phyloP scores from a whole-genome alignment of 768 basidiomycete species.

The Fistulinella prunicolor region DNA sequence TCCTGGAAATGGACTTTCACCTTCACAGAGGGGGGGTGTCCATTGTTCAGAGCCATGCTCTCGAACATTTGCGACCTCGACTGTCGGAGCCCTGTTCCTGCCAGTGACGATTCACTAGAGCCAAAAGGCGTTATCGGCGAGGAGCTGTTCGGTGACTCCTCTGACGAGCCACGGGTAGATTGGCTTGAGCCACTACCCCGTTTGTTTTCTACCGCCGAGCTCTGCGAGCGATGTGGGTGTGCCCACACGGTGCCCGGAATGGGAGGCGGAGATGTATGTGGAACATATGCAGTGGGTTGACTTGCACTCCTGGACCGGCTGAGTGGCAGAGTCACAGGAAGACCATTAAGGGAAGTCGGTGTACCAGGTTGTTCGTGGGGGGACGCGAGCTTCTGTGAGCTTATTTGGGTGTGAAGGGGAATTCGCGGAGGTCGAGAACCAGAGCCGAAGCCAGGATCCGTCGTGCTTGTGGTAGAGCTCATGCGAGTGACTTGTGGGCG shows the following conservation, averaged over 20 bases:
- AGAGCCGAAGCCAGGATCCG: conserved; percentile 36
- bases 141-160: conserved; percentile 80
- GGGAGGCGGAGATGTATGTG: conserved; percentile 50
- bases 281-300: conserved; percentile 69
- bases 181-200: conserved; percentile 84
- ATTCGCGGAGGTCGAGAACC: conserved; percentile 41
- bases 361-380: conserved; percentile 48
- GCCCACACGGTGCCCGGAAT: conserved; percentile 52
- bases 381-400: conserved; percentile 56
- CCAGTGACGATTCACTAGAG: conserved; percentile 81
- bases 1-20: conserved; percentile 95
- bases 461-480: conserved; percentile 42
- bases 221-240: conserved; percentile 41
- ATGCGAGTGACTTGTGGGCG: conserved; percentile 49
- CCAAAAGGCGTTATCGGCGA: conserved; percentile 90
- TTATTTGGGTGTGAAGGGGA: conserved; percentile 64
- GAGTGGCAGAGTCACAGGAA: conserved; percentile 30
- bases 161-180: conserved; percentile 73
- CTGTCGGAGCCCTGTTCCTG: conserved; percentile 51
- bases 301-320: conserved; percentile 75
- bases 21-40: conserved; percentile 57
- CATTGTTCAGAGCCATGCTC: conserved; percentile 31
- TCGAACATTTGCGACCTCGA: conserved; percentile 57
- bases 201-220: conserved; percentile 48
- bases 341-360: conserved; percentile 33